Base-by-base conservation (phyloP, 495 filamentous ascomycete species). In the Penicillium waksmanii region DNA sequence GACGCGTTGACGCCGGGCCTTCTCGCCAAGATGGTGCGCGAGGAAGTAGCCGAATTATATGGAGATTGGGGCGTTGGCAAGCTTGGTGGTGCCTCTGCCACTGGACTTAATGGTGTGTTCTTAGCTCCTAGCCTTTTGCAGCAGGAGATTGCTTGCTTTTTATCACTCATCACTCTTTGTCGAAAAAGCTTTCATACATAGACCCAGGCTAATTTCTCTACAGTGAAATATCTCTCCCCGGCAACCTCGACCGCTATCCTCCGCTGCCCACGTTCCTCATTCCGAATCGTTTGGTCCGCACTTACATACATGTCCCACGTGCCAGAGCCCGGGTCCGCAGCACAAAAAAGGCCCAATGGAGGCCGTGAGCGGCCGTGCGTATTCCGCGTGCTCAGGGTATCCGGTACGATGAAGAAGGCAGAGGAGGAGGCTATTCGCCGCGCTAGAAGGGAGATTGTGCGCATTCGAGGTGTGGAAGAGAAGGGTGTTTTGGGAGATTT, bases 241-340 rank as follows among this genome's bases (percentile, higher is more conserved):
- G 90, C 91, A n/a, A 98, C 96, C 0, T 96, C 91, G 18, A 98
- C 94, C 6, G 90, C 92, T 52, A 98, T 98, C 56, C 77, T 98
- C 31, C 85, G 90, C 50, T 87, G 90, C 58, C 83, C 89, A 10
- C 86, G 93, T 43, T 84, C 84, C 0, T 85, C 93, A 48, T 96
- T 90, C 73, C 85, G 90, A 13, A 81, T 97, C 46, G 87, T 95
- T 9, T 98, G 95, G 95, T 86, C 92, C 0, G 90, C 92, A 6
- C 76, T 98, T 51, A 87, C 93, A 3, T 92, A 91, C 61, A 89
- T 94, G 81, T 87, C 83, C n/a, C 75, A 76, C 15, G 74, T 96
- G 3, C 90, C 91, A 2, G 73, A 75, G 2, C 27, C 64, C 0
- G 49, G 48, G 12, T 51, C 50, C 0, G 58, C 44, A 3, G 18